Percentiles rank a stretch among this genome's conserved stretches.
Evolutionary conservation across 2,329 filamentous ascomycete genomes (phyloP).

Genomic region (Diplodia intermedia): DNA sequence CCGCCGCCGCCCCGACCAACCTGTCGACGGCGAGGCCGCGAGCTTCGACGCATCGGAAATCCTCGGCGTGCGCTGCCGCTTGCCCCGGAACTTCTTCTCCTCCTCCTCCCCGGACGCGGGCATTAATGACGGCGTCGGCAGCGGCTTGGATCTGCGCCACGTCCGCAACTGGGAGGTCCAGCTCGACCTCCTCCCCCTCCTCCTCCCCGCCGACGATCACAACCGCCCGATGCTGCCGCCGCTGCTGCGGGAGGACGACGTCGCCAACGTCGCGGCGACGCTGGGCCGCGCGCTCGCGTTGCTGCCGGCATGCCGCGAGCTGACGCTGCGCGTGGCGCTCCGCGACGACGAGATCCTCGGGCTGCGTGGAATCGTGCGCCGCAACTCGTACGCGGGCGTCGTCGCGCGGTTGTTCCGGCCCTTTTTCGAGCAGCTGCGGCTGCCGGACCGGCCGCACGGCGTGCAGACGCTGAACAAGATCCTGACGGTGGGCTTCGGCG

Average conservation of each 20-base stretch:
- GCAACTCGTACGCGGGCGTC: background rate
- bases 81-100: background rate
- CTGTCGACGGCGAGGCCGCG: background rate
- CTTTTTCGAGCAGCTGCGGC: background rate
- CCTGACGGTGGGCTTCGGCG: background rate
- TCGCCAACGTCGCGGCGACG: background rate
- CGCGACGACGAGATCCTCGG: fast-evolving
- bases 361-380: background rate
- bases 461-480: background rate
- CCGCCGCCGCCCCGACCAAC: background rate
- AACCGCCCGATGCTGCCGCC: background rate
- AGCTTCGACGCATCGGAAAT: background rate
- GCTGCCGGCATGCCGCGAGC: background rate
- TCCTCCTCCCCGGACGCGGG: too few species aligned
- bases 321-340: background rate
- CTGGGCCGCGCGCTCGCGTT: background rate
- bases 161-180: conserved; percentile 4
- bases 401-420: background rate
- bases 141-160: background rate
- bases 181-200: background rate
- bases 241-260: background rate
- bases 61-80: background rate
- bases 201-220: too few species aligned
- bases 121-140: background rate
- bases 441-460: background rate